Evolutionary conservation across 768 basidiomycete genomes (phyloP).

Genomic region (Ephemerocybe angulata): DNA sequence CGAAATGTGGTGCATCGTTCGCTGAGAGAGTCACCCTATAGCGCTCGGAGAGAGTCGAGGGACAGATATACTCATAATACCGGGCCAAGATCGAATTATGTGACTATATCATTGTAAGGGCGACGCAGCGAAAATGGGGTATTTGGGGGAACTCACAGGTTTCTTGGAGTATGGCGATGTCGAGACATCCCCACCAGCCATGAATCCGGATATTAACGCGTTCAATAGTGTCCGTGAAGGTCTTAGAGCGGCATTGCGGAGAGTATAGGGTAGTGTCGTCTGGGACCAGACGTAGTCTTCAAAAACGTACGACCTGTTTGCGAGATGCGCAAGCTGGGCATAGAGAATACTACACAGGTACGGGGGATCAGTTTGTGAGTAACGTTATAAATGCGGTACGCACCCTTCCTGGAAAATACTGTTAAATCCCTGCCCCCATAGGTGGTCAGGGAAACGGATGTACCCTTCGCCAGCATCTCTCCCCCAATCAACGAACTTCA

Average conservation of each 20-base stretch:
- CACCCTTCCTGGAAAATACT: slow-evolving; percentile 62
- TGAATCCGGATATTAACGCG: slow-evolving; percentile 54
- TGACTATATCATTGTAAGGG: not conserved
- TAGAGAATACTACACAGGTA: slow-evolving; percentile 40
- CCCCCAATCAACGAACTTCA: slow-evolving; percentile 1
- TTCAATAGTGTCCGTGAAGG: slow-evolving; percentile 53
- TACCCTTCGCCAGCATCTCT: slow-evolving; percentile 29
- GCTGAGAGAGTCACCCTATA: slow-evolving; percentile 30
- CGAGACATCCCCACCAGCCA: slow-evolving; percentile 40
- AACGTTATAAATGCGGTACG: too few species aligned
- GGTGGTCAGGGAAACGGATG: slow-evolving; percentile 49
- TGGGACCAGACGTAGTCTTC: slow-evolving; percentile 63
- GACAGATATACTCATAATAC: slow-evolving; percentile 49
- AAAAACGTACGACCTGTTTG: slow-evolving; percentile 57
- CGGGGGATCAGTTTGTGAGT: too few species aligned
- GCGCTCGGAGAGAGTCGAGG: slow-evolving; percentile 21
- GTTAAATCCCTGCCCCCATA: slow-evolving; percentile 62
- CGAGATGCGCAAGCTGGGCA: slow-evolving; percentile 47
- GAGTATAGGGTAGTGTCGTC: slow-evolving; percentile 46
- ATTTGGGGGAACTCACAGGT: too few species aligned
- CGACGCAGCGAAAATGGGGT: too few species aligned
- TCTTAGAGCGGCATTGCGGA: slow-evolving; percentile 52
- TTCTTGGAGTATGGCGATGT: not conserved
- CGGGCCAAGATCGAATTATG: slow-evolving; percentile 38
- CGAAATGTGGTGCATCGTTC: not conserved